Conservation (phyloP, 805 yeast genomes). For the Priceomyces carsonii region DNA sequence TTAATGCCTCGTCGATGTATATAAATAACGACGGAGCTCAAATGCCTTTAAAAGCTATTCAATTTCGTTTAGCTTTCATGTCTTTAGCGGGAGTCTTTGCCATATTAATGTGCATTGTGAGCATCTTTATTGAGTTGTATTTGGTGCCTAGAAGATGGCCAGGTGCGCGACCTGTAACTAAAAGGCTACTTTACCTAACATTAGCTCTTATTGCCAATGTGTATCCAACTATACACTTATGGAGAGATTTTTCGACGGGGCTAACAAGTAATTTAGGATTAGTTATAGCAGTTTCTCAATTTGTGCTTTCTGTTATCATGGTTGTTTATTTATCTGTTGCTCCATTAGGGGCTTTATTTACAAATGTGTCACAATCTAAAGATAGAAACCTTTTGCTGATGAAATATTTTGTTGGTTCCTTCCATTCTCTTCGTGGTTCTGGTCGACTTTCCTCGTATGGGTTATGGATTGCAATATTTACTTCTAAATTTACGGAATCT, state of each 20-base stretch:
- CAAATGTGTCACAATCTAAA: constrained; percentile 26
- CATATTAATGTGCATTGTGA: constrained; percentile 53
- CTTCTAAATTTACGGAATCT: constrained; percentile 72
- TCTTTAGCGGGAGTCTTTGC: constrained; percentile 70
- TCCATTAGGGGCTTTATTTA: constrained; percentile 61
- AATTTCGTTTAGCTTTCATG: constrained; percentile 55
- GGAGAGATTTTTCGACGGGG: constrained; percentile 41
- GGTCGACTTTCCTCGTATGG: constrained; percentile 64
- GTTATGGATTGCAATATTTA: constrained; percentile 66
- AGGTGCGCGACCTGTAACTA: constrained; percentile 62
- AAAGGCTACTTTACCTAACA: constrained; percentile 45
- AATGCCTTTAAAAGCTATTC: constrained; percentile 49
- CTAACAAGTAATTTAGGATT: constrained; percentile 34
- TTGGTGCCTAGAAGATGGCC: constrained; percentile 76
- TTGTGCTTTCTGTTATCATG: constrained; percentile 53
- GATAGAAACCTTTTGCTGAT: constrained; percentile 52
- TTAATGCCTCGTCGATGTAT: constrained; percentile 68
- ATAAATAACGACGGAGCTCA: constrained; percentile 58
- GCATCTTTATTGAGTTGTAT: constrained; percentile 55
- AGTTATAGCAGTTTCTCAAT: constrained; percentile 53
- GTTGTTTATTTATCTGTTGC: constrained; percentile 58
- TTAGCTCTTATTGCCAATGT: constrained; percentile 45
- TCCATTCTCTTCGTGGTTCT: constrained; percentile 53
- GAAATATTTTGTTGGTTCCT: constrained; percentile 58
- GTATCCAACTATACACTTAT: constrained; percentile 55